These are phyloP conservation scores for Theobroma grandiflorum DNA, from an alignment of 441 rosid genomes.

Conservation along the genomic window DNA sequence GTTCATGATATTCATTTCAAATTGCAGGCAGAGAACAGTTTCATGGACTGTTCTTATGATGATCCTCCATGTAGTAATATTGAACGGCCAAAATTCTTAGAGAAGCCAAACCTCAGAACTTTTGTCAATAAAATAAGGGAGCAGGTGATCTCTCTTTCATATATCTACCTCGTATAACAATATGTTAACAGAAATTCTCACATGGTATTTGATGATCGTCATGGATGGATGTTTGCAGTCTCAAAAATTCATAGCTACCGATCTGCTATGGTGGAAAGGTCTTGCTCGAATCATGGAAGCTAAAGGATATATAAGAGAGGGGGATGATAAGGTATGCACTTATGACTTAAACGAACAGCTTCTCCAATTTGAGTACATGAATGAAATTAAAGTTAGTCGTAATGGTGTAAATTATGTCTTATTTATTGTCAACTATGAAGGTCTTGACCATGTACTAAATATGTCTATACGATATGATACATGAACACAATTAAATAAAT, in stretches of 20 bases:
- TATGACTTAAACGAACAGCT: neutral
- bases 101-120: slow-evolving; percentile 67
- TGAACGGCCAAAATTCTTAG: slow-evolving; percentile 36
- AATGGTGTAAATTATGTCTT: neutral
- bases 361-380: slow-evolving; percentile 5
- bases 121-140: slow-evolving; percentile 73
- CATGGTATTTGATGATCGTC: slow-evolving; percentile 27
- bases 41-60: slow-evolving; percentile 45
- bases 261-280: slow-evolving; percentile 88
- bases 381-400: neutral
- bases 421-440: neutral
- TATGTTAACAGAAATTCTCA: slow-evolving; percentile 3
- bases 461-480: no score
- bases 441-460: neutral
- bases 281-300: slow-evolving; percentile 83
- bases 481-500: no score
- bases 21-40: slow-evolving; percentile 46
- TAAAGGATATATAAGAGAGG: slow-evolving; percentile 75
- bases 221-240: slow-evolving; percentile 53
- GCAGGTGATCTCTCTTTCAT: slow-evolving; percentile 51
- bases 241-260: slow-evolving; percentile 55
- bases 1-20: slow-evolving; percentile 27
- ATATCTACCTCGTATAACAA: neutral
- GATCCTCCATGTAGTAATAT: slow-evolving; percentile 40
- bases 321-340: slow-evolving; percentile 60